Conservation (phyloP, 2,329 filamentous ascomycete species). For the Metarhizium anisopliae region DNA sequence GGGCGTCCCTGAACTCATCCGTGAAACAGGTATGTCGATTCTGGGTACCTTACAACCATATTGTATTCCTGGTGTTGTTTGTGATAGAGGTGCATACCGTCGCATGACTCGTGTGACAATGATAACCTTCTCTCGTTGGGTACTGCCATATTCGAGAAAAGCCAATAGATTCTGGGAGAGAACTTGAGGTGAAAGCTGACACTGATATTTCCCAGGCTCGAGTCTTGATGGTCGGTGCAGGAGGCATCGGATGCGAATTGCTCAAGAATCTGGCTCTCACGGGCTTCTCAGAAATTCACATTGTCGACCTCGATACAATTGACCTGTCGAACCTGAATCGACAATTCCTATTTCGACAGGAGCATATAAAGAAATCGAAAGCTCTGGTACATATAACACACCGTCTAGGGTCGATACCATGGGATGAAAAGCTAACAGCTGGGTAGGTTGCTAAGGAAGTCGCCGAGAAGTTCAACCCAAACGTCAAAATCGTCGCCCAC, state of each 20-base stretch:
- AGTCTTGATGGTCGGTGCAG: constrained; percentile 89
- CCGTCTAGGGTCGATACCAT: neutral
- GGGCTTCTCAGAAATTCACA: constrained; percentile 86
- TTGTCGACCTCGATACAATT: constrained; percentile 97
- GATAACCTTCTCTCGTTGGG: neutral
- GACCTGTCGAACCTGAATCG: constrained; percentile 96
- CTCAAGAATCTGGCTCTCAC: constrained; percentile 91
- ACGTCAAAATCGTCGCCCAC: constrained; percentile 76
- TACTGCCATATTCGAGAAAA: neutral
- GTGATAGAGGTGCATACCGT: neutral
- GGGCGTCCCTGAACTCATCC: constrained; percentile 49
- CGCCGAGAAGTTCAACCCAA: constrained; percentile 82
- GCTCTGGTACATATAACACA: constrained; percentile 57
- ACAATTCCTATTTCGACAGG: constrained; percentile 91
- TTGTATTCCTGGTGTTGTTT: neutral
- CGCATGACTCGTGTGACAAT: neutral
- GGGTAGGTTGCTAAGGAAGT: constrained; percentile 81
- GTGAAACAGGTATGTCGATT: constrained; percentile 58
- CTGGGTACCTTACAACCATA: neutral
- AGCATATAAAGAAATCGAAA: constrained; percentile 97
- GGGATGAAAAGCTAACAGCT: constrained; percentile 10
- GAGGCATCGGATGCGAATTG: constrained; percentile 94
- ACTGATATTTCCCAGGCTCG: constrained; percentile 50
- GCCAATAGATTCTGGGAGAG: neutral
- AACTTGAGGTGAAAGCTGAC: neutral